Conservation (phyloP, 345 rosid species). For the Diplotaxis tenuifolia region DNA sequence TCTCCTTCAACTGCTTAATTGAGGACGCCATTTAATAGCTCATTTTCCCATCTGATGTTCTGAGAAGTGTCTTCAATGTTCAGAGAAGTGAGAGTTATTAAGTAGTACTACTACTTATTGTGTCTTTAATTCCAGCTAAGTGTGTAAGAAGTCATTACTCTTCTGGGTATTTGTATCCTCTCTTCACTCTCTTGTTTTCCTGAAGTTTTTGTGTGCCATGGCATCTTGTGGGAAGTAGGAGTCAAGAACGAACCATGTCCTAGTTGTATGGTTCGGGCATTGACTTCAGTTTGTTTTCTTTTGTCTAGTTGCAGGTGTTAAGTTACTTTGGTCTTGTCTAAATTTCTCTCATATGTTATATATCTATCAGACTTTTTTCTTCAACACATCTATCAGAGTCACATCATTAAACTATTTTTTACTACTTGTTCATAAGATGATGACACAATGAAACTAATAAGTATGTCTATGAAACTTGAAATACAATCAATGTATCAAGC, state of each 20-base stretch:
- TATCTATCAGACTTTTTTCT: too few relatives aligned
- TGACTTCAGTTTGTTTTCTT: slow-evolving; percentile 87
- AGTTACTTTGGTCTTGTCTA: not conserved
- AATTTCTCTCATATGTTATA: not conserved
- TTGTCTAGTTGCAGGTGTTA: not conserved
- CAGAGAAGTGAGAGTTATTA: slow-evolving; percentile 21
- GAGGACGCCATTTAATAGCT: slow-evolving; percentile 31
- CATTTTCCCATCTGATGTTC: slow-evolving; percentile 26
- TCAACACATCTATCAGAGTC: too few relatives aligned
- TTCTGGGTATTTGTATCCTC: too few relatives aligned
- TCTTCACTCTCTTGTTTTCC: too few relatives aligned
- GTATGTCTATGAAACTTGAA: not conserved
- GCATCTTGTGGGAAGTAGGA: slow-evolving; percentile 55
- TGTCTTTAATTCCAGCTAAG: slow-evolving; percentile 27
- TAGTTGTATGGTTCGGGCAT: slow-evolving; percentile 99
- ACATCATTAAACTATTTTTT: not conserved
- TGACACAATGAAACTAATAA: not conserved
- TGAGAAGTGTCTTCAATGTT: slow-evolving; percentile 29
- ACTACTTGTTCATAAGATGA: not conserved
- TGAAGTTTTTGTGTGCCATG: too few relatives aligned
- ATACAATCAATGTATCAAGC: not conserved
- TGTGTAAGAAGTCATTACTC: slow-evolving; percentile 28
- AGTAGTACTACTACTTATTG: slow-evolving; percentile 1
- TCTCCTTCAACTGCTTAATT: slow-evolving; percentile 47
- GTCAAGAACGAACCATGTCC: slow-evolving; percentile 96